Conservation (phyloP, 768 basidiomycete species). For the Lactifluus rugatus region DNA sequence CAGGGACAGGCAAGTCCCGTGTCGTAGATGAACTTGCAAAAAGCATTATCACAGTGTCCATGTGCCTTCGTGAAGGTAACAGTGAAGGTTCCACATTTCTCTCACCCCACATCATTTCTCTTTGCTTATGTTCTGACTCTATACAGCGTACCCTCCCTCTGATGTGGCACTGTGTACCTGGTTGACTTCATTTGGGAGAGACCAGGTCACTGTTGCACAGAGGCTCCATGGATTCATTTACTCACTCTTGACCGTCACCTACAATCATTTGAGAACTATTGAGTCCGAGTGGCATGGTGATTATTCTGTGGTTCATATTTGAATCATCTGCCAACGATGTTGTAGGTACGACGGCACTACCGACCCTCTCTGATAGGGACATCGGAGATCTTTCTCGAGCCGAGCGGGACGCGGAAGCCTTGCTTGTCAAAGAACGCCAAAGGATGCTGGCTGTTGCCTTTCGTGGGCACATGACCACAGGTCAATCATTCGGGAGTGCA, state of each 20-base stretch:
- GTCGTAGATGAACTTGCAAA: background rate
- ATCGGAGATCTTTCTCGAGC: background rate
- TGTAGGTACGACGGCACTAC: background rate
- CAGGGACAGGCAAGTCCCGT: background rate
- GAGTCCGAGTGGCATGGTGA: background rate
- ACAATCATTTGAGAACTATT: background rate
- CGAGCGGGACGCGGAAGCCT: background rate
- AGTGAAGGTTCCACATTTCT: too few relatives aligned
- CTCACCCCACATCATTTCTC: too few relatives aligned
- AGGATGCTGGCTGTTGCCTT: background rate
- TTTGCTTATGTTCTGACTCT: too few relatives aligned
- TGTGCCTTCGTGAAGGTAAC: too few relatives aligned
- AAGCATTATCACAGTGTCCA: too few relatives aligned
- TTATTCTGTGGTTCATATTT: background rate
- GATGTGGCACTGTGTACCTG: background rate
- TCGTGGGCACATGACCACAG: background rate
- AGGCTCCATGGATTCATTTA: background rate
- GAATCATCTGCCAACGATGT: background rate
- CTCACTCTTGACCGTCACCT: background rate
- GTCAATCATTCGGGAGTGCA: background rate
- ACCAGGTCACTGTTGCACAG: too few relatives aligned
- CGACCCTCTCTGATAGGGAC: background rate
- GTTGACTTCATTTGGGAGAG: background rate
- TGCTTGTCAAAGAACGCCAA: background rate
- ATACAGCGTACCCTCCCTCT: background rate